Evolutionary conservation across 1,284 basidiomycete genomes (phyloP), one percentile per base, ranked within the genome.

Genomic region (Amylostereum areolatum): DNA sequence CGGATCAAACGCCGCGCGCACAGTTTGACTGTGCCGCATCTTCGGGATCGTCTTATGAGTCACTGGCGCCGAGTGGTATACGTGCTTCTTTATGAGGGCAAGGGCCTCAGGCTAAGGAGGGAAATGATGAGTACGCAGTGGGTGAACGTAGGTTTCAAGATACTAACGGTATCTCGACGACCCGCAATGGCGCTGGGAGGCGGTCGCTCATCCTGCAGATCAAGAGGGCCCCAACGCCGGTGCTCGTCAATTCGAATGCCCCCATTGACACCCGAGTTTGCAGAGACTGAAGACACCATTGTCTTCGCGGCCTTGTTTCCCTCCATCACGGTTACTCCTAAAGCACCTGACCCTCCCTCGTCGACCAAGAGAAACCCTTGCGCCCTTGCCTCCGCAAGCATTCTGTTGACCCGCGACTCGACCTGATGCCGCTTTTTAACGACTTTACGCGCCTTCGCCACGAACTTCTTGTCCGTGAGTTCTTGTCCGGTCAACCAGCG

Each of bases 171-270:
- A 58, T 85, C 83, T 35, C 73, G 67, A 43, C 83, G 68, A 12
- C 72, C 78, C 2, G 78, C 82, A 50, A 88, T 84, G 1, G 81
- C 80, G 47, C 73, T 79, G 2, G 80, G 73, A 6, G 83, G 82
- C 7, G 83, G 83, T 5, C 60, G 62, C 60, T 87, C 83, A 18
- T 77, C 71, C 6, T 73, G 74, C 10, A 83, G 60, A 59, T 83
- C 80, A 42, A 82, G 61, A 1, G 79, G 80, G 0, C 79, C 80
- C 73, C 72, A 78, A 31, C 77, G 62, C 37, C 74, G 59, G 35
- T 73, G 70, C 12, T 57, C 52, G 54, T 77, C 71, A 42, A 75
- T 73, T 9, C 36, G n/a, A 28, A 43, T 28, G n/a, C 41, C 30
- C 11, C 41, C 28, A 25, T 24, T 12, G 28, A 43, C 46, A 7